Percentiles rank a stretch among this genome's conserved stretches.
These are phyloP conservation scores for Ustilago tritici DNA, from an alignment of 1,284 basidiomycete species.

Conservation along the genomic window DNA sequence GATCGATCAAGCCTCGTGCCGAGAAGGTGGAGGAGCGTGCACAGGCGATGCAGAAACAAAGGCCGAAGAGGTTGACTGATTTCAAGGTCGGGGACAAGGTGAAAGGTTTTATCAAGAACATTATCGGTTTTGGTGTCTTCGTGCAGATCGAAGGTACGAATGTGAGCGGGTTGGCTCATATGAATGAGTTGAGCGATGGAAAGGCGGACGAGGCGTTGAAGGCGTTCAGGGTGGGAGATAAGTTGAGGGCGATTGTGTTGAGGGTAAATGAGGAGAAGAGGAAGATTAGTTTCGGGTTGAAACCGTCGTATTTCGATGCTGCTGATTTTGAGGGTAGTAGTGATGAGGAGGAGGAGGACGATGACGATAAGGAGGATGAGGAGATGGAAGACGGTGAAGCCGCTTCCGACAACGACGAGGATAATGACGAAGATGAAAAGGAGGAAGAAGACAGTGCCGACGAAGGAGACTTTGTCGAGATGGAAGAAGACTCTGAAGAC, in stretches of 20 bases:
- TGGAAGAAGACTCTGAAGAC: slow-evolving; percentile 58
- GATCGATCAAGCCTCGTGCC: slow-evolving; percentile 70
- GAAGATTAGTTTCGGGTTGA: slow-evolving; percentile 87
- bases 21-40: slow-evolving; percentile 63
- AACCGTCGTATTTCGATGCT: slow-evolving; percentile 82
- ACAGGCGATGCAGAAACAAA: slow-evolving; percentile 23
- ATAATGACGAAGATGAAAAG: slow-evolving; percentile 53
- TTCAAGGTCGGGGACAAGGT: slow-evolving; percentile 70
- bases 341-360: slow-evolving; percentile 72
- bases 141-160: slow-evolving; percentile 85
- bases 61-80: slow-evolving; percentile 43
- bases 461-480: slow-evolving; percentile 50
- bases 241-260: slow-evolving; percentile 83
- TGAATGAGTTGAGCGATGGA: slow-evolving; percentile 69
- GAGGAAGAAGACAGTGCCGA: slow-evolving; percentile 45
- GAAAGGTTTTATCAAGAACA: slow-evolving; percentile 69
- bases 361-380: slow-evolving; percentile 50
- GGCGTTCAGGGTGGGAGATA: slow-evolving; percentile 87
- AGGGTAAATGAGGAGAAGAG: slow-evolving; percentile 80
- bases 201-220: slow-evolving; percentile 76
- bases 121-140: slow-evolving; percentile 92
- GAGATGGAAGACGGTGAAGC: slow-evolving; percentile 53
- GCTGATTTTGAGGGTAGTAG: slow-evolving; percentile 69
- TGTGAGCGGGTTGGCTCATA: slow-evolving; percentile 91
- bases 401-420: slow-evolving; percentile 48